Percentiles rank a stretch among this genome's conserved stretches.
Conservation (phyloP, 2,329 filamentous ascomycete species). For the Emmonsia crescens region DNA sequence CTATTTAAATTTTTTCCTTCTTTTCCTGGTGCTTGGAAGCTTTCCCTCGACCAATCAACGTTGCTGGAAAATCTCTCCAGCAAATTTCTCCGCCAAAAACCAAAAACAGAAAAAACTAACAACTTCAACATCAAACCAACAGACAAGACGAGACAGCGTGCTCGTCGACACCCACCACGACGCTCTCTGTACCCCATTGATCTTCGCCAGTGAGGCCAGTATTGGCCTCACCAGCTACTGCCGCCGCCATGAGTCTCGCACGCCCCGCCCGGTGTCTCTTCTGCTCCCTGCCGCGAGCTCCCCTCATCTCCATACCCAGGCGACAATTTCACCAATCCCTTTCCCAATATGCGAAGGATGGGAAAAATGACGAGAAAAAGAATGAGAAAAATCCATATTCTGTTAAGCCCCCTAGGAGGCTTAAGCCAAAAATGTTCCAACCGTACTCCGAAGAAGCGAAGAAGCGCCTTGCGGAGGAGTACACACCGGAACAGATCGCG, state of each 20-base stretch:
- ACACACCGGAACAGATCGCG: slow-evolving; percentile 69
- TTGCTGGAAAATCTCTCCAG: neutral
- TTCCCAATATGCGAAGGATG: slow-evolving; percentile 24
- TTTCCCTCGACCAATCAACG: neutral
- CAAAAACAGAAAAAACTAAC: neutral
- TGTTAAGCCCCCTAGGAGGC: slow-evolving; percentile 8
- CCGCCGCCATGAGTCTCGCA: slow-evolving; percentile 38
- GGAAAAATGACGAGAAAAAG: neutral
- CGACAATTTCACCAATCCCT: slow-evolving; percentile 41
- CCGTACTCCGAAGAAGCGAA: slow-evolving; percentile 59
- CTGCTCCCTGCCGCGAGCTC: slow-evolving; percentile 36
- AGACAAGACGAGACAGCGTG: slow-evolving; percentile 1
- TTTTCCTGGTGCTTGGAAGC: neutral
- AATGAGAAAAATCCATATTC: slow-evolving; percentile 23
- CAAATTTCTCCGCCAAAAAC: neutral
- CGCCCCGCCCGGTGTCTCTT: slow-evolving; percentile 40
- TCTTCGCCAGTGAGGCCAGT: slow-evolving; percentile 7
- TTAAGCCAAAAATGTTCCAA: slow-evolving; percentile 30
- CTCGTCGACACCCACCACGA: neutral
- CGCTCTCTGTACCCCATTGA: slow-evolving; percentile 7
- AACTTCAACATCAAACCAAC: neutral
- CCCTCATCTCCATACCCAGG: slow-evolving; percentile 33
- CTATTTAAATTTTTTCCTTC: neutral
- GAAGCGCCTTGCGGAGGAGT: slow-evolving; percentile 51
- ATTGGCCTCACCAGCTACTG: slow-evolving; percentile 19